Evolutionary conservation across 2,329 filamentous ascomycete species (phyloP), one percentile per base, ranked within the genome.

Genomic region (Trichoderma aggressivum): DNA sequence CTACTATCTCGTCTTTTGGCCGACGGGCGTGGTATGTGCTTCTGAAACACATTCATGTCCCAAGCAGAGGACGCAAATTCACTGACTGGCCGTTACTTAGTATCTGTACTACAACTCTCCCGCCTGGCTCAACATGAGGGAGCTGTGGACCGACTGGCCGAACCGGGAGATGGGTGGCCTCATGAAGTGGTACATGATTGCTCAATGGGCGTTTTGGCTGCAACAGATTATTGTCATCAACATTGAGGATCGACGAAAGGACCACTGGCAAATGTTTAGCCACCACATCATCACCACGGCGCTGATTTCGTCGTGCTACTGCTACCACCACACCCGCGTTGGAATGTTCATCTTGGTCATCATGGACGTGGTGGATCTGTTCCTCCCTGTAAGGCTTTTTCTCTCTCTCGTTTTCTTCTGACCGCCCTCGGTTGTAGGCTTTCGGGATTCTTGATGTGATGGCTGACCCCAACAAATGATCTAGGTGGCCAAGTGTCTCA

Each of bases 181-280:
- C 14, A 89, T 92, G 83, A 98, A 98, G 84, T 90, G 88, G 81
- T 99, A 99, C 82, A 93, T 97, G 77, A 86, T 99, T 36, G 91
- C 91, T 16, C 94, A 98, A 80, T 92, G 94, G 82, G 91, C 92
- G 28, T 98, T 98, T 81, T 98, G 94, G 92, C 82, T 98, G 61
- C 95, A 98, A 83, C 94, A 97, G 82, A 92, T 98, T 74, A 85
- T 98, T 36, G 93, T 98, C 71, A 93, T 98, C 80, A 92, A 98
- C 82, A 94, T 98, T 72, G 96, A 99, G 82, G 93, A 97, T 82
- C 90, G 92, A 75, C 89, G 96, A 77, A 98, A 98, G 83, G 96
- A 99, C 77, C 92, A 98, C 82, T 92, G 90, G 84, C 95, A 98
- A 82, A 98, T 98, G 96, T 90, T 98, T 75, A 91, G 90, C 21